A percentile compares a stretch with the other conserved stretches of the same genome.
Evolutionary conservation across 768 basidiomycete species (phyloP).

Genomic region (Podaxis mareebaensis): DNA sequence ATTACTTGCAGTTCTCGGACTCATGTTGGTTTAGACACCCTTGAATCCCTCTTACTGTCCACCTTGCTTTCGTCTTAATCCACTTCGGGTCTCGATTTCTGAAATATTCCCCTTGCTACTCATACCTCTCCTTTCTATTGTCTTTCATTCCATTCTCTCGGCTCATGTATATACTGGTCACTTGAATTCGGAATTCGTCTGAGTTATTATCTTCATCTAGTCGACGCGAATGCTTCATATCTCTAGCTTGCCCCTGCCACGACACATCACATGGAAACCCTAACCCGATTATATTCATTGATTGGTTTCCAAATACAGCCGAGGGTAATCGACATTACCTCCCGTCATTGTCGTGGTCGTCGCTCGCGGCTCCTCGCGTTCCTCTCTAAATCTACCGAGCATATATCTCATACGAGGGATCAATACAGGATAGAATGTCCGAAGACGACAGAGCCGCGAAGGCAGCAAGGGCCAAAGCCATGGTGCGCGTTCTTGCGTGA

Average conservation of each 20-base stretch:
- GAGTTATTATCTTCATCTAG: background rate
- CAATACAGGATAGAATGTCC: constrained; percentile 46
- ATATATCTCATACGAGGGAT: background rate
- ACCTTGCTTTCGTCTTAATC: constrained; percentile 25
- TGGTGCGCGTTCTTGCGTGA: constrained; percentile 48
- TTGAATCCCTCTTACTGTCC: constrained; percentile 8
- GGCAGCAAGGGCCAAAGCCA: constrained; percentile 79
- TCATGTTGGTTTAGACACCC: constrained; percentile 24
- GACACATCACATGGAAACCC: constrained; percentile 4
- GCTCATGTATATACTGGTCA: constrained; percentile 15
- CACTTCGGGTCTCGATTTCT: constrained; percentile 28
- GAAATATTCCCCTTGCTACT: constrained; percentile 16
- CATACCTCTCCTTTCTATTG: constrained; percentile 15
- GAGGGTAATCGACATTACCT: background rate
- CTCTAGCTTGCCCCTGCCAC: background rate
- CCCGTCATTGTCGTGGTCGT: background rate
- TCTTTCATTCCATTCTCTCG: background rate
- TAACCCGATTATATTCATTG: constrained; percentile 5
- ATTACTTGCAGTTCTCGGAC: constrained; percentile 52
- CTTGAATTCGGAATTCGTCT: constrained; percentile 11
- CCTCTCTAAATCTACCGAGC: background rate
- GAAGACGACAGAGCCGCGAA: constrained; percentile 82
- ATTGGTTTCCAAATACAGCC: background rate
- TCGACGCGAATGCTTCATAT: background rate
- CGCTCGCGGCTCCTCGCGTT: background rate